Base-by-base conservation (phyloP, 2,329 filamentous ascomycete species). In the Cladophialophora carrionii region DNA sequence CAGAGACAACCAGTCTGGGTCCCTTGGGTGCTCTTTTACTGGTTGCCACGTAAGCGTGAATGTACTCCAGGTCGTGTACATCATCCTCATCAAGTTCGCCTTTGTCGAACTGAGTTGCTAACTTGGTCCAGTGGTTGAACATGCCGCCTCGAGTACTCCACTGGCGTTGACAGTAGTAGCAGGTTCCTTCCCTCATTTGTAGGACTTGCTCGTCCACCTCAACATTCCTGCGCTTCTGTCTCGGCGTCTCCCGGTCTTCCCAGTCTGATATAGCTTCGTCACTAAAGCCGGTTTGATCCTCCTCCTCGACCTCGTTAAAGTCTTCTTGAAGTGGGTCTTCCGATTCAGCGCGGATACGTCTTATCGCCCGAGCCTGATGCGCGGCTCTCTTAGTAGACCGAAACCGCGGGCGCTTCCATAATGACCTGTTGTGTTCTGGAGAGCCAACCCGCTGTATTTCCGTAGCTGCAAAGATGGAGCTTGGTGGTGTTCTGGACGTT, bases 301-400 rank as follows among this genome's bases (percentile, higher is more conserved):
- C 61, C 4, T 58, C 54, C 37, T 56, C 54, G 14, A 46, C 41
- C 10, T 58, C 26, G 14, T 48, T 34, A 58, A 71, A 70, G 9
- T 61, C 70, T 29, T 68, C 67, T 54, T 71, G 70, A n/a, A 72
- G 61, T 7, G 71, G 71, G 60, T 72, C 71, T 53, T 66, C 70
- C 3, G 71, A 72, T 9, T 71, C 70, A 14, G 63, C 68, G 20
- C 68, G 59, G 12, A 61, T 46, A 14, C 37, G 37, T 34, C 57
- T 56, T n/a, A 41, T 61, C 31, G 52, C 54, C 24, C 53, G 41
- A 32, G 41, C 51, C 53, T 59, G 63, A 49, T 34, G 61, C n/a
- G 54, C 43, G 26, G 51, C 22, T 54, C 24, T 59, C 24, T 52
- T 57, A 20, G 51, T 62, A 41, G 51, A 61, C 14, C 61, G 49